Evolutionary conservation across 2,329 filamentous ascomycete species (phyloP).

Genomic region (Beauveria varroae): DNA sequence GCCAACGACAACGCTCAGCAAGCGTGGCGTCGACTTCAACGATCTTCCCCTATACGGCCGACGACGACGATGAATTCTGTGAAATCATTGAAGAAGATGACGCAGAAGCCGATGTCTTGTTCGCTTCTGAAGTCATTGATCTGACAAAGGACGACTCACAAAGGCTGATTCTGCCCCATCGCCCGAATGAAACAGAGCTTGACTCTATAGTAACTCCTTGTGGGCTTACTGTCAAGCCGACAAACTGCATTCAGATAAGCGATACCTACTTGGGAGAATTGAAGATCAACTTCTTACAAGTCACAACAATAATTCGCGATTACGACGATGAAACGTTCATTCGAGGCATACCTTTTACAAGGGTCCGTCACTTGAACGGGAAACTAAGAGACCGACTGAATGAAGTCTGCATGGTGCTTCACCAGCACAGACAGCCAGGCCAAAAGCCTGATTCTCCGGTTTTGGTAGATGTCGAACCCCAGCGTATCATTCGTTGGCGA

Average conservation of each 20-base stretch:
- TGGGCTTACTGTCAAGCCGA: constrained; percentile 14
- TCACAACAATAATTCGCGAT: constrained; percentile 33
- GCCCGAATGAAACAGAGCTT: constrained; percentile 20
- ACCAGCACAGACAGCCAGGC: constrained; percentile 29
- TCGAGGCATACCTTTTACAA: constrained; percentile 31
- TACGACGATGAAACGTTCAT: constrained; percentile 19
- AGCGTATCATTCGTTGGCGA: constrained; percentile 31
- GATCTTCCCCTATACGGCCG: neutral
- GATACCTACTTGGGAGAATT: constrained; percentile 17
- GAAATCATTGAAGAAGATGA: neutral
- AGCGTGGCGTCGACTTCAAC: constrained; percentile 1
- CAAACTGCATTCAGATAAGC: constrained; percentile 23
- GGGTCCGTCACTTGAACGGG: constrained; percentile 27
- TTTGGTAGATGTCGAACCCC: constrained; percentile 33
- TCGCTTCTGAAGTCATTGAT: constrained; percentile 25
- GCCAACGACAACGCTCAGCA: neutral
- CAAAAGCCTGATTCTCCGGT: constrained; percentile 32
- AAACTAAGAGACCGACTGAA: constrained; percentile 32
- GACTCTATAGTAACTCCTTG: constrained; percentile 12
- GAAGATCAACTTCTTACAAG: constrained; percentile 30
- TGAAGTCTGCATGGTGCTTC: constrained; percentile 33
- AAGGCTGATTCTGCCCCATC: constrained; percentile 7
- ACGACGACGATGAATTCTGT: neutral
- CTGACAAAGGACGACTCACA: constrained; percentile 22
- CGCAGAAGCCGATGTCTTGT: neutral